phyloP scores from a whole-genome alignment of 768 basidiomycete genomes.

The Saitozyma sp. region DNA sequence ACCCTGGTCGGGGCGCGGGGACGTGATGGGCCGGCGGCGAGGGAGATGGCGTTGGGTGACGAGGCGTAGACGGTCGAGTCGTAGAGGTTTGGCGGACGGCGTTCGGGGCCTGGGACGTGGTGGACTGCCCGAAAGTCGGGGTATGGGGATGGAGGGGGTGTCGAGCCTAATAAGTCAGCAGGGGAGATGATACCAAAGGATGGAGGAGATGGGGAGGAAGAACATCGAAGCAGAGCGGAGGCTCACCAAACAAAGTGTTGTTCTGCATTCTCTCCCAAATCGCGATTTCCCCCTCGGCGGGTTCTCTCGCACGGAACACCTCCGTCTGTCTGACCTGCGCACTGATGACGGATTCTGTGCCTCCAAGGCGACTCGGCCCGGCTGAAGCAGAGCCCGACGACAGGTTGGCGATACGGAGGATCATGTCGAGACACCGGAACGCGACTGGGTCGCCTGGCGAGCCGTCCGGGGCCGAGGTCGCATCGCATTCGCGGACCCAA shows the following conservation, averaged over 20 bases:
- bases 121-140: slow-evolving; percentile 45
- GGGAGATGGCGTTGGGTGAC: slow-evolving; percentile 43
- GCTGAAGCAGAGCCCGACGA: background rate
- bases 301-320: slow-evolving; percentile 39
- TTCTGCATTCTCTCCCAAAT: slow-evolving; percentile 45
- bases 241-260: slow-evolving; percentile 29
- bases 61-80: slow-evolving; percentile 60
- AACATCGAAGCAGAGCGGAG: background rate
- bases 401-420: slow-evolving; percentile 56
- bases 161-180: slow-evolving; percentile 16
- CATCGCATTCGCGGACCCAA: slow-evolving; percentile 64
- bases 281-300: slow-evolving; percentile 32
- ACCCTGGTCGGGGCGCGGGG: slow-evolving; percentile 37
- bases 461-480: slow-evolving; percentile 56
- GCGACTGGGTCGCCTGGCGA: slow-evolving; percentile 55
- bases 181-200: background rate
- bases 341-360: too few relatives aligned
- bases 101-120: slow-evolving; percentile 57
- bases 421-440: slow-evolving; percentile 59
- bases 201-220: too few relatives aligned
- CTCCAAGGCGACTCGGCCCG: too few relatives aligned
- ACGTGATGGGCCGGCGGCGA: slow-evolving; percentile 40
- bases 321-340: slow-evolving; percentile 11
- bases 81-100: slow-evolving; percentile 61
- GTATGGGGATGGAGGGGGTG: slow-evolving; percentile 25